These are phyloP conservation scores for Phyllosticta citriasiana DNA, from an alignment of 2,329 filamentous ascomycete genomes.

Conservation along the genomic window DNA sequence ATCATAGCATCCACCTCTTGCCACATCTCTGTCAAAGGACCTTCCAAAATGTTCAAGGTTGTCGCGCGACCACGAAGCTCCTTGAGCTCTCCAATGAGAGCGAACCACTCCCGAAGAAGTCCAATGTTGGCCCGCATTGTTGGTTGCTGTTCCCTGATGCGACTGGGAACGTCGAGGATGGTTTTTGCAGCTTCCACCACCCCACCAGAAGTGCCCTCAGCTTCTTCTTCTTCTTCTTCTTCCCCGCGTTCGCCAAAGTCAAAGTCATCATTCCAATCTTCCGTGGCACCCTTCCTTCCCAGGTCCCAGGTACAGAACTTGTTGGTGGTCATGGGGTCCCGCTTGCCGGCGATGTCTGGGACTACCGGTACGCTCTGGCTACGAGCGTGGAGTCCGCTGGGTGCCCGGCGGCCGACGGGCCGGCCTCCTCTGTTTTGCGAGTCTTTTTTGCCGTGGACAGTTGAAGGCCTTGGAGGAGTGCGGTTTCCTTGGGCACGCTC, in stretches of 20 bases:
- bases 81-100: slow-evolving; percentile 76
- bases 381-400: slow-evolving; percentile 60
- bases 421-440: slow-evolving; percentile 61
- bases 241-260: slow-evolving; percentile 49
- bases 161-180: slow-evolving; percentile 62
- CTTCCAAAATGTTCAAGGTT: slow-evolving; percentile 54
- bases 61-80: slow-evolving; percentile 61
- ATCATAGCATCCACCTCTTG: slow-evolving; percentile 81
- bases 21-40: slow-evolving; percentile 55
- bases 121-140: slow-evolving; percentile 76
- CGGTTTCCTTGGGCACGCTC: slow-evolving; percentile 53
- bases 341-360: slow-evolving; percentile 46
- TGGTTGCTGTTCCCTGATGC: slow-evolving; percentile 70
- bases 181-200: slow-evolving; percentile 16
- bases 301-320: slow-evolving; percentile 79
- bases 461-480: slow-evolving; percentile 56
- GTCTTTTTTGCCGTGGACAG: slow-evolving; percentile 67
- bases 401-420: slow-evolving; percentile 54
- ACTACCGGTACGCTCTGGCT: slow-evolving; percentile 71
- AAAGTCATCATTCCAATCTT: slow-evolving; percentile 87
- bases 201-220: slow-evolving; percentile 16
- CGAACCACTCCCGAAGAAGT: slow-evolving; percentile 70
- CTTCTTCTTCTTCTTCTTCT: slow-evolving; percentile 21
- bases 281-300: slow-evolving; percentile 67
- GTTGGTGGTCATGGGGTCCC: slow-evolving; percentile 46